Evolutionary conservation across 2,329 filamentous ascomycete genomes (phyloP), one percentile per base, ranked within the genome.

Genomic region (Ophiostoma pallidulum): DNA sequence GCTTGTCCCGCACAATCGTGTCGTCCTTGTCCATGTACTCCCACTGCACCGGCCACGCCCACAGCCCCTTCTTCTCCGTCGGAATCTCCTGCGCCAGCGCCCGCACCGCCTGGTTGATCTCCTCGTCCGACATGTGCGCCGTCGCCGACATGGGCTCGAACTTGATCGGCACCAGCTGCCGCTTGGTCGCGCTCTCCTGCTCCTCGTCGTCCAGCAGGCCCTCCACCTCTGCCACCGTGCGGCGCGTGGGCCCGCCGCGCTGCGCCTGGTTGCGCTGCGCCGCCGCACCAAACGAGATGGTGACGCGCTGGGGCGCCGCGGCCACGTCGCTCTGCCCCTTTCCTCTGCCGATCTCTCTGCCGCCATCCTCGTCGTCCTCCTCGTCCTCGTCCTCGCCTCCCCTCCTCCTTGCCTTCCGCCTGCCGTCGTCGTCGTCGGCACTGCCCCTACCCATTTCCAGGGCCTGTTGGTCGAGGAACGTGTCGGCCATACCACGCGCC

Each of bases 171-270:
- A 92, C 75, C 44, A 94, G 80, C 49, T 82, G 84, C 8, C 87
- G 79, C 65, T 83, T 77, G 19, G 76, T 75, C 42, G 74, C 40
- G n/a, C 40, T 70, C 42, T 84, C 78, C 53, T 92, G 86, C 60
- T 97, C 92, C 64, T 97, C 92, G 64, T 97, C 90, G 67, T 97
- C 92, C 54, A 98, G 73, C 1, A 98, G 73, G 28, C 88, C 88
- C 70, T 97, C 92, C 47, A 98, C 87, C 62, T 98, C 92, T 48
- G 89, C 89, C 52, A 94, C 83, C 0, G 88, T 94, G 51, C 89
- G 84, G 51, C 86, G 78, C 49, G 77, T 72, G 0, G 77, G 69
- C 13, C 73, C 72, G 1, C 68, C 67, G 35, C 73, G 70, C 49
- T 77, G 75, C 0, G 75, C 75, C 42, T 78, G 74, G 0, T 74